These are phyloP conservation scores for Xylaria sp. DNA, from an alignment of 2,329 filamentous ascomycete genomes.

Conservation along the genomic window DNA sequence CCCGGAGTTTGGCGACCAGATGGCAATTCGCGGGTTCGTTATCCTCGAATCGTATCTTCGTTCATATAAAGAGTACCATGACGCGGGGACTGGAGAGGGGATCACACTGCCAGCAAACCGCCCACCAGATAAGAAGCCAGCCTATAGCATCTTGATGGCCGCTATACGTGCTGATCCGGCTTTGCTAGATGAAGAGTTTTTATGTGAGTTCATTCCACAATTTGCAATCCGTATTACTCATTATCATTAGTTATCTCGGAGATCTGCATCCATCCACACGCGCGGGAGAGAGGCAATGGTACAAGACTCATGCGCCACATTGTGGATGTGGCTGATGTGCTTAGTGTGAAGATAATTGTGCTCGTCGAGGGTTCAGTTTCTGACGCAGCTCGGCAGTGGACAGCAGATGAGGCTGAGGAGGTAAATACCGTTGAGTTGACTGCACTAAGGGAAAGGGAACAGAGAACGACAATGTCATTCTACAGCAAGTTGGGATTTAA, in stretches of 20 bases:
- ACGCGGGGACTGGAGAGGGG: constrained; percentile 27
- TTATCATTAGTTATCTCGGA: constrained; percentile 33
- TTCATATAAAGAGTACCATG: constrained; percentile 22
- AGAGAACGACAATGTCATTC: constrained; percentile 28
- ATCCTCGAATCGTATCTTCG: constrained; percentile 36
- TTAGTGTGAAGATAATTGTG: constrained; percentile 34
- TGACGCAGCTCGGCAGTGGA: constrained; percentile 34
- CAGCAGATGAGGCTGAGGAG: constrained; percentile 28
- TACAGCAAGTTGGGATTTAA: constrained; percentile 34
- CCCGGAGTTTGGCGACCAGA: constrained; percentile 1
- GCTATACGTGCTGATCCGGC: constrained; percentile 33
- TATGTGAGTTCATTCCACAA: constrained; percentile 29
- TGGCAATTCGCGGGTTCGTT: constrained; percentile 27
- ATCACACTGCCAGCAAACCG: constrained; percentile 33
- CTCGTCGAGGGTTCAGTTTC: constrained; percentile 34
- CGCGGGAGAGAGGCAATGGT: constrained; percentile 31
- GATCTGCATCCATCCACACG: constrained; percentile 35
- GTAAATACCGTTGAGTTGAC: constrained; percentile 26
- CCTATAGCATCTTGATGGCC: constrained; percentile 33
- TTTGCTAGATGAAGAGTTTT: constrained; percentile 35
- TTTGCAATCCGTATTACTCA: constrained; percentile 12
- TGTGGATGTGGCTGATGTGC: constrained; percentile 29
- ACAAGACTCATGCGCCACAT: constrained; percentile 36
- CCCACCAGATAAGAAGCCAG: constrained; percentile 32
- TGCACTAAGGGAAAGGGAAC: constrained; percentile 17